Evolutionary conservation across 2,329 filamentous ascomycete genomes (phyloP).

Genomic region (Penicillium sp.): DNA sequence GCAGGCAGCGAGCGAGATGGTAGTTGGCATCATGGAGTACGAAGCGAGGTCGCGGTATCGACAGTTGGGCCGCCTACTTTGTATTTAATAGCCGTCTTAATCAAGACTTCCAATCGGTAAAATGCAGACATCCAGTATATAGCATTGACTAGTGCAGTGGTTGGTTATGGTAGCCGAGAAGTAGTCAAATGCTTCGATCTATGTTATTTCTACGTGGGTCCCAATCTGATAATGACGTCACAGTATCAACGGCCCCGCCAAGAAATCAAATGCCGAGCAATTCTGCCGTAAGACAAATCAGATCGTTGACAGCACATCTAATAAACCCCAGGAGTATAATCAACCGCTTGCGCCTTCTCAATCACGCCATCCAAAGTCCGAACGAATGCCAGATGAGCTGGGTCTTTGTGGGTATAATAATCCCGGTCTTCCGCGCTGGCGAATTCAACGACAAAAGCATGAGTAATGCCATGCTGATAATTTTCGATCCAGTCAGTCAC

Average conservation of each 20-base stretch:
- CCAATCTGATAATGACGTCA: no score
- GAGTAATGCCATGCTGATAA: slow-evolving; percentile 57
- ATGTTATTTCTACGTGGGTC: no score
- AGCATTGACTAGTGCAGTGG: no score
- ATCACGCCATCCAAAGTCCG: slow-evolving; percentile 35
- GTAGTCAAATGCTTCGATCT: no score
- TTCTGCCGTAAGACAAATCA: no score
- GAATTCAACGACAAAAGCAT: slow-evolving; percentile 67
- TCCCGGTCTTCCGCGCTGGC: slow-evolving; percentile 58
- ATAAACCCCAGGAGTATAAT: slow-evolving; percentile 30
- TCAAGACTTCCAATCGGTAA: no score
- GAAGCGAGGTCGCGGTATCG: no score
- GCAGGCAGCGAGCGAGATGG: no score
- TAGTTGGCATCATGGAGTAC: no score
- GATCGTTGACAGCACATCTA: slow-evolving; percentile 1
- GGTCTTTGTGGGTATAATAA: slow-evolving; percentile 65
- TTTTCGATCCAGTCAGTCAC: not conserved
- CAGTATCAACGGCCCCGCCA: not conserved
- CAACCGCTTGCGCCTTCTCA: slow-evolving; percentile 36
- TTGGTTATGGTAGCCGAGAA: not conserved
- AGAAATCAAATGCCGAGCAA: not conserved
- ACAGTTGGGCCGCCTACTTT: no score
- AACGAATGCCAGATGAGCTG: slow-evolving; percentile 59
- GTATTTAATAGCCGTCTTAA: no score
- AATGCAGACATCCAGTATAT: no score